Base-by-base conservation (phyloP, 176 grass and related monocot genomes). In the Urochloa ruziziensis region DNA sequence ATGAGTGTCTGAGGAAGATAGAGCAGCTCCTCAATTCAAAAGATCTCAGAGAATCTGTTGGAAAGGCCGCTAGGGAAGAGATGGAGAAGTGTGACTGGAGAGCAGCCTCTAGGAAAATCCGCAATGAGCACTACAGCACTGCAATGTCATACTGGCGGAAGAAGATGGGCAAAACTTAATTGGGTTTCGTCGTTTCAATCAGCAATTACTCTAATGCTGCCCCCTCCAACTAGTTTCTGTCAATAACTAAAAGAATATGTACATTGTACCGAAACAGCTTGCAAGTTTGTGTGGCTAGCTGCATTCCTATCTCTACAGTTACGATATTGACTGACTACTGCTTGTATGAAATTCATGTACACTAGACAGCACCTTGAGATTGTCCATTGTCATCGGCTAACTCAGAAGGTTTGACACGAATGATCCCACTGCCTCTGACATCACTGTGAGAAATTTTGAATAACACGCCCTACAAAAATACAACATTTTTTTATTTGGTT, bases 51-150 rank as follows among this genome's bases (percentile, higher is more conserved):
- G 87, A 94, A 58, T 73, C 80, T 18, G 70, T 99, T 80, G 97
- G 91, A 33, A 93, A 71, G 51, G 85, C 89, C 21, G 97, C 93
- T 9, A 93, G 94, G 72, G 91, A 97, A 67, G 94, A 93, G 80
- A 97, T 89, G 63, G 94, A 97, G 91, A 97, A 86, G 35, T 97
- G 85, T 16, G 94, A 97, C 49, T 97, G 94, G 94, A 94, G 86
- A 81, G 89, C 94, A 24, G 94, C 94, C 81, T 91, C 91, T 0
- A 88, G 86, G 78, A 89, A 83, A 52, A 97, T 97, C 81, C 91
- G 94, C 77, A 90, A 97, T 7, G 91, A 97, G 70, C 91, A 94
- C 78, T 97, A 97, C 89, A 81, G 71, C 74, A 88, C 89, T 19
- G 94, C 94, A 6, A 76, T 86, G 57, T 81, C 34, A 34, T 94